phyloP scores from a whole-genome alignment of 169 alveolate species.

The Neospora caninum region DNA sequence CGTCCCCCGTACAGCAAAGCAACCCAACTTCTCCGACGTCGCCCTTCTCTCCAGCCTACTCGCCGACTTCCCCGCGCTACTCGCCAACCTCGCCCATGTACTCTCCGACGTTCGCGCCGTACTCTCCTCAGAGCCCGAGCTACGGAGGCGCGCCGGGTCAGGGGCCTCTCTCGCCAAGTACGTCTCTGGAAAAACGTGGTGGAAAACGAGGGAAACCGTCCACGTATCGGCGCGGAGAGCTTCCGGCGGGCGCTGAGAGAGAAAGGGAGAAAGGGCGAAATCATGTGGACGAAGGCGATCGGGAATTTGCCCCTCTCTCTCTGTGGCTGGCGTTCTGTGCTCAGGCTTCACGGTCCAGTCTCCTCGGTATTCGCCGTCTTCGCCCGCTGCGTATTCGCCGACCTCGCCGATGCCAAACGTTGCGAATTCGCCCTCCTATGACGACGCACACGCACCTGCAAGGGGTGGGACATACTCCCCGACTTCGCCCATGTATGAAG shows the following conservation, averaged over 20 bases:
- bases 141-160: conserved; percentile 57
- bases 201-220: no score
- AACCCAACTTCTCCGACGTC: conserved; percentile 67
- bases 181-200: neutral
- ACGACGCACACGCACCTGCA: conserved; percentile 11
- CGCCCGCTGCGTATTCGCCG: conserved; percentile 60
- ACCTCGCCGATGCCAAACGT: conserved; percentile 37
- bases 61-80: conserved; percentile 78
- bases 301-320: neutral
- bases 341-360: conserved; percentile 67
- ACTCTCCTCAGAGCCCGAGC: conserved; percentile 60
- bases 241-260: neutral
- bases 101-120: conserved; percentile 61
- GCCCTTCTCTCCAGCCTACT: conserved; percentile 88
- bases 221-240: no score
- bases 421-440: conserved; percentile 38
- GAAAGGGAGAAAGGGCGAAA: neutral
- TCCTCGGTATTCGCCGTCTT: conserved; percentile 66
- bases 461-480: conserved; percentile 51
- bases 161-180: conserved; percentile 23
- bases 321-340: neutral
- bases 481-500: conserved; percentile 59
- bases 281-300: neutral
- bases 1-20: conserved; percentile 40
- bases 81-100: conserved; percentile 65